Percentiles rank a stretch among this genome's conserved stretches.
Evolutionary conservation across 2,329 filamentous ascomycete species (phyloP).

Genomic region (Colletotrichum sp.): DNA sequence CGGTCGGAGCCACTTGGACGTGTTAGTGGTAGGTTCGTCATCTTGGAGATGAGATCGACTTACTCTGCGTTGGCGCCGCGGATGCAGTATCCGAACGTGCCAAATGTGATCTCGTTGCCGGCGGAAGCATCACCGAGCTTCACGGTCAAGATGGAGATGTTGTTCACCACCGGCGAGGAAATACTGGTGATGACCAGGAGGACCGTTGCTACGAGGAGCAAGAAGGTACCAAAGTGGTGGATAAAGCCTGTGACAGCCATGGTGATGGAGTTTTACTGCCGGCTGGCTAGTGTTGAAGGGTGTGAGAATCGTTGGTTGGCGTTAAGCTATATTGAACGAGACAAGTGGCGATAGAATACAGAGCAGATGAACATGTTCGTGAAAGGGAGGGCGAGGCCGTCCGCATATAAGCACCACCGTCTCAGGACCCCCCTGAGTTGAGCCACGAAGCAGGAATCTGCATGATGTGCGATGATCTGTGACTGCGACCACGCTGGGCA

Average conservation of each 20-base stretch:
- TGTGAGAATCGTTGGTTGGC: neutral
- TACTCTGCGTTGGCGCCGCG: slow-evolving; percentile 28
- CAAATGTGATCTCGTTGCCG: slow-evolving; percentile 52
- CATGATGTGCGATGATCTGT: slow-evolving; percentile 15
- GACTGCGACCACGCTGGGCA: slow-evolving; percentile 5
- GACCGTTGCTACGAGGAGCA: slow-evolving; percentile 59
- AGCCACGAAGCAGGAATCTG: slow-evolving; percentile 7
- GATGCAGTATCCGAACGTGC: slow-evolving; percentile 66
- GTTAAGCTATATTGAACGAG: neutral
- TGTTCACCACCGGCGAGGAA: slow-evolving; percentile 62
- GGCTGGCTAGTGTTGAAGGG: neutral
- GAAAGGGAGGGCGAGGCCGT: slow-evolving; percentile 2
- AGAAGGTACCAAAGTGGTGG: slow-evolving; percentile 62
- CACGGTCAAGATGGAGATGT: slow-evolving; percentile 59
- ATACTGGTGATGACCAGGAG: slow-evolving; percentile 65
- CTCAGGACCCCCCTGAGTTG: neutral
- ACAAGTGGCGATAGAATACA: neutral
- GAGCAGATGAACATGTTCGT: neutral
- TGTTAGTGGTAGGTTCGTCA: neutral
- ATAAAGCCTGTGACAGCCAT: slow-evolving; percentile 57
- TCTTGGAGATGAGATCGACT: neutral
- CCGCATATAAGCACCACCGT: slow-evolving; percentile 19
- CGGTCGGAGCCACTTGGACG: slow-evolving; percentile 39
- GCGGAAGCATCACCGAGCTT: slow-evolving; percentile 43
- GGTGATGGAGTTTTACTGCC: slow-evolving; percentile 25